A percentile compares a stretch with the other conserved stretches of the same genome.
phyloP scores from a whole-genome alignment of 371 early-diverging fungal genomes.

The Enterocytospora artemiae region DNA sequence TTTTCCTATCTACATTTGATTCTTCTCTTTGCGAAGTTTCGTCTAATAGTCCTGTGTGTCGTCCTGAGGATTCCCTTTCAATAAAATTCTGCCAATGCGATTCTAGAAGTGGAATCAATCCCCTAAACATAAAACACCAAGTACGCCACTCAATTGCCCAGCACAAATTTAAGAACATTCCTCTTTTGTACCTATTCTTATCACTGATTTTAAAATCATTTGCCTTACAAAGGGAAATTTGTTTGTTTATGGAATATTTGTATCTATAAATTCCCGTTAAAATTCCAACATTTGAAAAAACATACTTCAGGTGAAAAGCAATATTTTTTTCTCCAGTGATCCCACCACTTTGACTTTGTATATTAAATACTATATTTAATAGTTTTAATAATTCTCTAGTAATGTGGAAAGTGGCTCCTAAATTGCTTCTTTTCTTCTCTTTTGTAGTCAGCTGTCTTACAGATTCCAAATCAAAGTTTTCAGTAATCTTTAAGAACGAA shows the following conservation, averaged over 20 bases:
- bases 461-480: constrained; percentile 91
- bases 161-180: no score
- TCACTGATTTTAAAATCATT: no score
- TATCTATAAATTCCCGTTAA: constrained; percentile 97
- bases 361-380: constrained; percentile 86
- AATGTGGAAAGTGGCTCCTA: constrained; percentile 90
- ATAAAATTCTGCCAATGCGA: constrained; percentile 89
- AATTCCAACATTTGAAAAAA: constrained; percentile 94
- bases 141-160: constrained; percentile 99
- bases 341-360: constrained; percentile 59
- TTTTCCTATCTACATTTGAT: no score
- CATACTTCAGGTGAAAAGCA: constrained; percentile 81
- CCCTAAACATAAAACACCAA: constrained; percentile 94
- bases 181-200: no score
- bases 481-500: constrained; percentile 74
- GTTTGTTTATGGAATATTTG: constrained; percentile 92
- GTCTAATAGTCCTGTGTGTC: no score
- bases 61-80: no score
- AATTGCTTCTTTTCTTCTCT: constrained; percentile 93
- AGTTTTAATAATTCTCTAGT: constrained; percentile 84
- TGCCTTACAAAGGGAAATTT: constrained; percentile 66
- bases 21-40: no score
- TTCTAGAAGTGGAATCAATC: constrained; percentile 85
- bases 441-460: constrained; percentile 93
- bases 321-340: background rate